Conservation (phyloP, 23 red algal genomes). For the Agarophyton chilense region DNA sequence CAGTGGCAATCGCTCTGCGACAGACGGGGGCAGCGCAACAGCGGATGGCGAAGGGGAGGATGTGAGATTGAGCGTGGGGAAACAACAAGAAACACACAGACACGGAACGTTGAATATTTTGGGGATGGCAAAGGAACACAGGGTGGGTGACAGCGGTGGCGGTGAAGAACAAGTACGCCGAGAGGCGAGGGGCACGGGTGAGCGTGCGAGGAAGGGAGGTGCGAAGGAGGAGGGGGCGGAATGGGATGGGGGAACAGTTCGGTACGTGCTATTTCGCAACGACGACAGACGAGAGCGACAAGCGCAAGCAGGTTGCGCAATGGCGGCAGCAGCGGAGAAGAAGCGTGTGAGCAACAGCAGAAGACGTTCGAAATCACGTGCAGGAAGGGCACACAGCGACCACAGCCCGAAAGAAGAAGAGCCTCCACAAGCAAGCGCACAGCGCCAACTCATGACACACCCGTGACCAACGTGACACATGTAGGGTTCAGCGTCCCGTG, state of each 20-base stretch:
- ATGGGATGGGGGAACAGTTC: neutral
- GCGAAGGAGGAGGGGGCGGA: neutral
- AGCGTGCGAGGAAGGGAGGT: neutral
- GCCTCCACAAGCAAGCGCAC: too few relatives aligned
- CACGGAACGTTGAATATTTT: too few relatives aligned
- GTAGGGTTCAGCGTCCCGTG: too few relatives aligned
- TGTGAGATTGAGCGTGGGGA: too few relatives aligned
- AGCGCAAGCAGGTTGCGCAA: conserved; percentile 10
- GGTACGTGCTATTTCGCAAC: conserved; percentile 20
- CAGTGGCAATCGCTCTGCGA: neutral
- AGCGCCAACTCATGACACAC: too few relatives aligned
- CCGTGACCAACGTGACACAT: too few relatives aligned
- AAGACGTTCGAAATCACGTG: neutral
- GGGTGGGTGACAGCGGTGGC: neutral
- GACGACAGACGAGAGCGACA: neutral
- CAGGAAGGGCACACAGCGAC: neutral
- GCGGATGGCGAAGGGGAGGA: neutral
- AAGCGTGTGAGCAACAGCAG: neutral
- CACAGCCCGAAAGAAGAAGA: too few relatives aligned
- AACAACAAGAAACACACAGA: too few relatives aligned
- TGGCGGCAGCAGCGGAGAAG: neutral
- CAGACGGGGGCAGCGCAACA: neutral
- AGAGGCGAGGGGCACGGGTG: too few relatives aligned
- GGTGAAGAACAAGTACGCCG: neutral
- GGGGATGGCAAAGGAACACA: neutral